Evolutionary conservation across 768 basidiomycete species (phyloP).

Genomic region (Pseudohyphozyma bogoriensis): DNA sequence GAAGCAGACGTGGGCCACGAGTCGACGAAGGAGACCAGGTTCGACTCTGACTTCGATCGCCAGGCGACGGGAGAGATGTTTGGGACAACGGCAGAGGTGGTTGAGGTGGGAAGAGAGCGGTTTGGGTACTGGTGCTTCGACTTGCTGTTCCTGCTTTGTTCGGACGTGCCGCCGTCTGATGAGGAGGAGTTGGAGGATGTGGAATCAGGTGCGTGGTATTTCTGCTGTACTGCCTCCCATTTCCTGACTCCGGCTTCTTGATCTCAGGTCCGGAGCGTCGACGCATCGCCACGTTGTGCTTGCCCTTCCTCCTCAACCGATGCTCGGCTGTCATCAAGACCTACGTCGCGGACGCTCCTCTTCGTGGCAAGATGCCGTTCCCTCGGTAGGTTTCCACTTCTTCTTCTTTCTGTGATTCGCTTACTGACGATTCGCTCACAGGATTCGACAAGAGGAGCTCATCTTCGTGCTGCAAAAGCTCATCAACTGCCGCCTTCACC

Average conservation of each 20-base stretch:
- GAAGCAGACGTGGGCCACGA: background rate
- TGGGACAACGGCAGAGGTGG: conserved; percentile 23
- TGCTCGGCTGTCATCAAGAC: conserved; percentile 57
- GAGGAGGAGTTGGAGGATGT: conserved; percentile 37
- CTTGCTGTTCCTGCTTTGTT: conserved; percentile 69
- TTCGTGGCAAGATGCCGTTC: conserved; percentile 82
- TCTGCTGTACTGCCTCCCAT: background rate
- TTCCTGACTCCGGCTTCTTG: conserved; percentile 37
- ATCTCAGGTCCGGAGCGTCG: conserved; percentile 52
- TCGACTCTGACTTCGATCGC: conserved; percentile 25
- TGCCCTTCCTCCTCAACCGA: conserved; percentile 66
- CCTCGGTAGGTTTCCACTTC: conserved; percentile 50
- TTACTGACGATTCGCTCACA: conserved; percentile 34
- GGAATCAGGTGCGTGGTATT: conserved; percentile 41
- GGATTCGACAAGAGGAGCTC: conserved; percentile 79
- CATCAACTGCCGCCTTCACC: conserved; percentile 59
- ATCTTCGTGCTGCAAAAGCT: conserved; percentile 72
- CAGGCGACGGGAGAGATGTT: conserved; percentile 5
- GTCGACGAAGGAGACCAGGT: conserved; percentile 6
- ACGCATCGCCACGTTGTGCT: conserved; percentile 60
- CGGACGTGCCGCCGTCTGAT: too few relatives aligned
- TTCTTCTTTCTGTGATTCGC: background rate
- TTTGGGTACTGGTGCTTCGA: conserved; percentile 93
- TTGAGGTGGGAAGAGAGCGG: conserved; percentile 53
- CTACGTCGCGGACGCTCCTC: conserved; percentile 71